A percentile compares a stretch with the other conserved stretches of the same genome.
These are phyloP conservation scores for Niebla homalea DNA, from an alignment of 495 filamentous ascomycete species.

Conservation along the genomic window DNA sequence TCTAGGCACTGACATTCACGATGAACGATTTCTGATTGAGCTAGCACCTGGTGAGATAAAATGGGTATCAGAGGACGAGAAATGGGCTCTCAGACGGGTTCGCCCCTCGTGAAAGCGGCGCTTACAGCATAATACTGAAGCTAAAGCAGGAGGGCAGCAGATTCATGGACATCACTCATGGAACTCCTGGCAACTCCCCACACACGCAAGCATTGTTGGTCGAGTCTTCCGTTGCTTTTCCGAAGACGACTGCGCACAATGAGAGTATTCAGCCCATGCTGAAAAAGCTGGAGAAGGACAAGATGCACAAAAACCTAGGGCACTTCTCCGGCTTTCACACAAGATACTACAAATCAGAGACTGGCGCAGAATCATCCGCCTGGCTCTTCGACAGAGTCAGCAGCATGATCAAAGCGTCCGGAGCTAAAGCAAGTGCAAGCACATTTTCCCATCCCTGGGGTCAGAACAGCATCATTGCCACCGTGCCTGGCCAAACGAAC, in stretches of 20 bases:
- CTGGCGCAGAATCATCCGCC: conserved; percentile 72
- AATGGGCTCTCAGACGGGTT: conserved; percentile 81
- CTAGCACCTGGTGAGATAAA: conserved; percentile 67
- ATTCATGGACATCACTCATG: conserved; percentile 92
- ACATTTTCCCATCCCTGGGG: conserved; percentile 77
- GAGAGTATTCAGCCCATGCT: conserved; percentile 55
- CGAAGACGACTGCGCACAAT: conserved; percentile 50
- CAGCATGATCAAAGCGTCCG: conserved; percentile 51
- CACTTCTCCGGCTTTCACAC: conserved; percentile 74
- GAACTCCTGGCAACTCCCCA: conserved; percentile 18
- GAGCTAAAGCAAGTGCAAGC: conserved; percentile 59
- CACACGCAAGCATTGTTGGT: conserved; percentile 19
- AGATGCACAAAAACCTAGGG: conserved; percentile 68
- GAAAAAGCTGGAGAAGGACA: conserved; percentile 52
- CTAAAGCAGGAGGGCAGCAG: conserved; percentile 55
- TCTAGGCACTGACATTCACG: neutral
- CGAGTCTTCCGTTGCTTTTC: conserved; percentile 44
- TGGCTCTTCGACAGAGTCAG: conserved; percentile 77
- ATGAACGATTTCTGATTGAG: conserved; percentile 65
- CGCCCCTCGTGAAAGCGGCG: conserved; percentile 15
- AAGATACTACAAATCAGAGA: conserved; percentile 78
- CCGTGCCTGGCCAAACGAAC: conserved; percentile 74
- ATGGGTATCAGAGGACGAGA: conserved; percentile 89
- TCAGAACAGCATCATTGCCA: conserved; percentile 84
- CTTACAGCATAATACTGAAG: neutral